These are phyloP conservation scores for Testicularia cyperi DNA, from an alignment of 1,284 basidiomycete species.

Conservation along the genomic window DNA sequence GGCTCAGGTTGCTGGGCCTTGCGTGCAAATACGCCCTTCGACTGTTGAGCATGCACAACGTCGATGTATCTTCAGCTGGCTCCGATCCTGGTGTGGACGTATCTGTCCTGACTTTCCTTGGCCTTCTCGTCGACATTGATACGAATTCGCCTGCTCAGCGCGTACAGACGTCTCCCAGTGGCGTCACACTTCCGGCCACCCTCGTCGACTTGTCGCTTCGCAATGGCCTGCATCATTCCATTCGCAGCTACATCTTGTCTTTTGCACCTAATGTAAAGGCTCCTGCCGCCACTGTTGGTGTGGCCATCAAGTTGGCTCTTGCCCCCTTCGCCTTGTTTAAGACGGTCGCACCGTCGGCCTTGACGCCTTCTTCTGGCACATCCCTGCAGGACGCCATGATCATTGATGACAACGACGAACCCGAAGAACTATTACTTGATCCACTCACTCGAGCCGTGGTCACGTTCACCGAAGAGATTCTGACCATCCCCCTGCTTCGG, in stretches of 20 bases:
- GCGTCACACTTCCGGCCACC: conserved; percentile 7
- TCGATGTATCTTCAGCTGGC: background rate
- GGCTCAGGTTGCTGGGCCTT: conserved; percentile 11
- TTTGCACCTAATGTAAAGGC: conserved; percentile 24
- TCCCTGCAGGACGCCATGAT: conserved; percentile 7
- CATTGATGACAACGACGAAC: conserved; percentile 7
- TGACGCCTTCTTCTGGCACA: background rate
- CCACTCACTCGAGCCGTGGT: conserved; percentile 13
- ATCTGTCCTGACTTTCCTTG: conserved; percentile 16
- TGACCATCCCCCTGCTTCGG: conserved; percentile 38
- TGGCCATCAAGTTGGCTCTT: conserved; percentile 23
- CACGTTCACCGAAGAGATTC: conserved; percentile 26
- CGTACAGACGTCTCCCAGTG: no score
- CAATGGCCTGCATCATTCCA: conserved; percentile 19
- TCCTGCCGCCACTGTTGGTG: conserved; percentile 5
- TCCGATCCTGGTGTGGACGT: conserved; percentile 5
- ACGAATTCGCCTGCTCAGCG: conserved; percentile 8
- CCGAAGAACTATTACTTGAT: no score
- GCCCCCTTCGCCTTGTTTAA: conserved; percentile 24
- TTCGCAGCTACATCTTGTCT: conserved; percentile 24
- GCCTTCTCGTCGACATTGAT: conserved; percentile 12
- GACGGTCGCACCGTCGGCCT: background rate
- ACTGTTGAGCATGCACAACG: conserved; percentile 4
- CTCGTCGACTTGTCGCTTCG: conserved; percentile 22
- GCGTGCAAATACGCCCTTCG: conserved; percentile 25